These are phyloP conservation scores for Stagonosporopsis chrysanthemi DNA, from an alignment of 2,329 filamentous ascomycete species.

Conservation along the genomic window DNA sequence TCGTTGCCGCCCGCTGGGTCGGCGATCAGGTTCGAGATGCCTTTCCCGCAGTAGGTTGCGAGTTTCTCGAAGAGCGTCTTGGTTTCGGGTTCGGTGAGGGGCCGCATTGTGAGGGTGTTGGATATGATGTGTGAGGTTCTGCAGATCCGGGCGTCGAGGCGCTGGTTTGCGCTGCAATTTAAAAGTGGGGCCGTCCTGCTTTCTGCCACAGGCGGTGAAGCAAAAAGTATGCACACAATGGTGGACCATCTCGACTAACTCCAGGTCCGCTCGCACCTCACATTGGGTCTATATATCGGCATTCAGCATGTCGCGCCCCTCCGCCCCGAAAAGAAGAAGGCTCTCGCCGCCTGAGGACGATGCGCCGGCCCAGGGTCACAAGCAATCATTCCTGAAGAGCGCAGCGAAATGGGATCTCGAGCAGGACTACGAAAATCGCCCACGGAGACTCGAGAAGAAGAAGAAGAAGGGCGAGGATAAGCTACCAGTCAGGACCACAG, in stretches of 20 bases:
- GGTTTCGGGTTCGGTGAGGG: slow-evolving; percentile 80
- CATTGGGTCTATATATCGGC: background rate
- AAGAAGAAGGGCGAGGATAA: slow-evolving; percentile 76
- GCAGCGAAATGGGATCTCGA: slow-evolving; percentile 89
- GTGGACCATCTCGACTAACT: background rate
- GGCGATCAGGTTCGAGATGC: slow-evolving; percentile 76
- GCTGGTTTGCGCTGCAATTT: slow-evolving; percentile 4
- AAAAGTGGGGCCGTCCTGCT: background rate
- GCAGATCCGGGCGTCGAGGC: slow-evolving; percentile 1
- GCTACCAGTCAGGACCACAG: slow-evolving; percentile 85
- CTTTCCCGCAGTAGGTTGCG: slow-evolving; percentile 88
- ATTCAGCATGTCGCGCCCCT: slow-evolving; percentile 42
- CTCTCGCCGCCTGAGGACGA: slow-evolving; percentile 46
- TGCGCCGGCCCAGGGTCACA: slow-evolving; percentile 33
- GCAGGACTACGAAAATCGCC: slow-evolving; percentile 84
- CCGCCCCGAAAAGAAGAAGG: slow-evolving; percentile 48
- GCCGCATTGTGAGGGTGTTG: slow-evolving; percentile 66
- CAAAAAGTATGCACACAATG: slow-evolving; percentile 1
- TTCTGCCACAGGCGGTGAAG: slow-evolving; percentile 16
- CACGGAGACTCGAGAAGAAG: slow-evolving; percentile 69
- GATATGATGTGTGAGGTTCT: slow-evolving; percentile 12
- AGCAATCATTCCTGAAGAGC: slow-evolving; percentile 71
- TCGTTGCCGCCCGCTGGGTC: slow-evolving; percentile 42
- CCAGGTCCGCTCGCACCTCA: slow-evolving; percentile 5
- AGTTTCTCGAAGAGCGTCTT: slow-evolving; percentile 89